Conservation (phyloP, 768 basidiomycete species). For the Tricholoma terreum region DNA sequence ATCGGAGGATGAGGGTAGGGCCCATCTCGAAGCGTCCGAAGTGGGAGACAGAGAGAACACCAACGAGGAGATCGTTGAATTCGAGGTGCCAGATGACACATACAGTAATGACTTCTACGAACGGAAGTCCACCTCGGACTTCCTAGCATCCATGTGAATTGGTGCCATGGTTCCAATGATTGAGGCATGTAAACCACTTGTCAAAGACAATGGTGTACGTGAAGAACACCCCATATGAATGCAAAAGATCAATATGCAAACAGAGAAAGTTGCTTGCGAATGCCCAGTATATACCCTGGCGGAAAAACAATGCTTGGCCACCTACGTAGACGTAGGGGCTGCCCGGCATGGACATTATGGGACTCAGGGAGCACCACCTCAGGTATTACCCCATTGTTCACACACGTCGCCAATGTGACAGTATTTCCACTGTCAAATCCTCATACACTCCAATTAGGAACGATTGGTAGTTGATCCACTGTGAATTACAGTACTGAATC, state of each 20-base stretch:
- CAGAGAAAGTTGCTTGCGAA: neutral
- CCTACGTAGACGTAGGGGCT: slow-evolving; percentile 8
- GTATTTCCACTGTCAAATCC: slow-evolving; percentile 13
- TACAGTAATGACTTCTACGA: no score
- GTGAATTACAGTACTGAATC: slow-evolving; percentile 26
- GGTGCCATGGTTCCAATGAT: no score
- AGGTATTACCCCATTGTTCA: slow-evolving; percentile 15
- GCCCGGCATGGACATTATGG: slow-evolving; percentile 18
- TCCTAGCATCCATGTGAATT: no score
- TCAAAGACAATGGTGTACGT: no score
- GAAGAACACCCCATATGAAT: neutral
- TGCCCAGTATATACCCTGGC: neutral
- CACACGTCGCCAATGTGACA: slow-evolving; percentile 8
- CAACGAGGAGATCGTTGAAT: no score
- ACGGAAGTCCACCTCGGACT: no score
- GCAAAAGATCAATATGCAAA: no score
- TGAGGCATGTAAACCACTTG: no score
- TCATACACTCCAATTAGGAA: slow-evolving; percentile 28
- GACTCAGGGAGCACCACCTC: slow-evolving; percentile 21
- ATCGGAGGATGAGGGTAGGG: no score
- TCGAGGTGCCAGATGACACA: no score
- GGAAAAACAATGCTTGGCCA: neutral
- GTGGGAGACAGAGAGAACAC: no score
- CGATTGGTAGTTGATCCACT: slow-evolving; percentile 24
- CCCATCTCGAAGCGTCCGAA: no score